A percentile compares a stretch with the other conserved stretches of the same genome.
Conservation (phyloP, 139 green algal species). For the Micractinium sp. region DNA sequence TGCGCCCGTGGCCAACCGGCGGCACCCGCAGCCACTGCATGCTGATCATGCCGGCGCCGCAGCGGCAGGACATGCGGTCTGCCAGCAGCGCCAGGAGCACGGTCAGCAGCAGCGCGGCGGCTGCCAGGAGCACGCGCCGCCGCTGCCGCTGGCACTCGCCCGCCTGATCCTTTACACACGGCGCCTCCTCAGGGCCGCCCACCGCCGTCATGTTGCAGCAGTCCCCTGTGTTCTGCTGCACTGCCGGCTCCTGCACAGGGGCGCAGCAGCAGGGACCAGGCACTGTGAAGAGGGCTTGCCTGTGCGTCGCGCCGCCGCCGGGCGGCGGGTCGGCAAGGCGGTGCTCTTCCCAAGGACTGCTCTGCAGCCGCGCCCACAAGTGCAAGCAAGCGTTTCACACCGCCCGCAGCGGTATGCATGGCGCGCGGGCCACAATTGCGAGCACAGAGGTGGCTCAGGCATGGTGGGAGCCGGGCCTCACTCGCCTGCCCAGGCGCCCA, state of each 20-base stretch:
- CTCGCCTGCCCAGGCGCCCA: neutral
- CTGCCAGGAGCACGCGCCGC: neutral
- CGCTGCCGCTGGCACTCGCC: neutral
- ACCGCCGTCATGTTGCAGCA: neutral
- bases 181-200: neutral
- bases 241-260: neutral
- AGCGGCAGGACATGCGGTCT: neutral
- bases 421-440: neutral
- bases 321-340: neutral
- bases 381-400: neutral
- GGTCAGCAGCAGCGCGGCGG: neutral
- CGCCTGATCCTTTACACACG: neutral
- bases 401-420: neutral
- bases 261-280: neutral
- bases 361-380: neutral
- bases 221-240: neutral
- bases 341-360: neutral
- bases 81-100: neutral
- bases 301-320: too few relatives aligned
- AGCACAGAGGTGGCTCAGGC: neutral
- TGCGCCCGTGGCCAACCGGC: neutral
- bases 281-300: neutral
- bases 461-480: neutral
- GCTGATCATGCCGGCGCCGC: neutral
- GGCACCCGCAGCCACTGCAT: neutral